These are phyloP conservation scores for Cercospora zeina DNA, from an alignment of 2,329 filamentous ascomycete species.

Conservation along the genomic window DNA sequence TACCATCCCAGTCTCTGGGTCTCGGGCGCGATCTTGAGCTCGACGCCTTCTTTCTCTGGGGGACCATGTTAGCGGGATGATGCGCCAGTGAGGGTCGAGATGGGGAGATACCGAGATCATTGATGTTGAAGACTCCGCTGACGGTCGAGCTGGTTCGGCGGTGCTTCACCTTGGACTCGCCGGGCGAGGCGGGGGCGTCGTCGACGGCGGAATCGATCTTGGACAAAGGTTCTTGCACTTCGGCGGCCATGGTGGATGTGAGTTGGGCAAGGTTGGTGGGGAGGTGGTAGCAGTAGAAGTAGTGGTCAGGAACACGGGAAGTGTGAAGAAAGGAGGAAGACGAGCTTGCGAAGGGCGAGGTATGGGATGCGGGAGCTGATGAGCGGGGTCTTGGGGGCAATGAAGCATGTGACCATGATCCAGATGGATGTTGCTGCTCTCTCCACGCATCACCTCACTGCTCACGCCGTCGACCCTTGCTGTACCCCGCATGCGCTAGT, in stretches of 20 bases:
- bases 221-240: slow-evolving; percentile 59
- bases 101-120: slow-evolving; percentile 38
- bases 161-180: slow-evolving; percentile 65
- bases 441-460: neutral
- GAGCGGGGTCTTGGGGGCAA: neutral
- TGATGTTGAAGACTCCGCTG: slow-evolving; percentile 76
- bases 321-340: slow-evolving; percentile 1
- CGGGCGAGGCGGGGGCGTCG: slow-evolving; percentile 65
- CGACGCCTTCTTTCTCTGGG: slow-evolving; percentile 70
- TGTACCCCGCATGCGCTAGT: slow-evolving; percentile 10
- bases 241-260: slow-evolving; percentile 52
- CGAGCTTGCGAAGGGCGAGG: neutral
- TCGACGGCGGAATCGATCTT: slow-evolving; percentile 88
- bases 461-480: slow-evolving; percentile 1
- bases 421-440: neutral
- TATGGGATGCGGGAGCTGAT: neutral
- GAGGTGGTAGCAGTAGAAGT: neutral
- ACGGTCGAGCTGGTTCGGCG: slow-evolving; percentile 72
- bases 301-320: neutral
- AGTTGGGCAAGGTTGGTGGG: neutral
- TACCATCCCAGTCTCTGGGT: slow-evolving; percentile 89
- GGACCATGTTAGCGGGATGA: slow-evolving; percentile 11
- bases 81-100: neutral
- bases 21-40: slow-evolving; percentile 73
- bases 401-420: slow-evolving; percentile 14